Conservation (phyloP, 1,139 yeast species). For the Yamadazyma jaroonii region DNA sequence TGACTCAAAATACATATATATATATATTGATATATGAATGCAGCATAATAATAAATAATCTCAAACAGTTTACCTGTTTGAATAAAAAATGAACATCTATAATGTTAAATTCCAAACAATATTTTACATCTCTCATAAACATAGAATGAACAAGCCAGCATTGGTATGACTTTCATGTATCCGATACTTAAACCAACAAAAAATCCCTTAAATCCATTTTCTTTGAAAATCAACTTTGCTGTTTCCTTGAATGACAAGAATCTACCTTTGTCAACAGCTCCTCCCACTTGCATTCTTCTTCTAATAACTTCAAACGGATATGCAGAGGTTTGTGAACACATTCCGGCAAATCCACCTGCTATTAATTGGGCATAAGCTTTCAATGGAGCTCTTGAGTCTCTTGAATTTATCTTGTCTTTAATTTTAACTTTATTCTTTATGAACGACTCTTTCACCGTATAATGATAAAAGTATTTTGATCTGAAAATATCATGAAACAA, state of each 20-base stretch:
- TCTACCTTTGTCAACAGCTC: slow-evolving; percentile 64
- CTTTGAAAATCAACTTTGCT: slow-evolving; percentile 57
- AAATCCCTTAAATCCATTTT: slow-evolving; percentile 80
- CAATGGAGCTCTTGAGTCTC: slow-evolving; percentile 63
- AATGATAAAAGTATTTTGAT: slow-evolving; percentile 47
- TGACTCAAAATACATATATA: background rate
- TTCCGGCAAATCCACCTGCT: slow-evolving; percentile 95
- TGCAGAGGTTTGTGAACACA: slow-evolving; percentile 93
- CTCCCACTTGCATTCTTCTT: slow-evolving; percentile 95
- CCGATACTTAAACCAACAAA: slow-evolving; percentile 95
- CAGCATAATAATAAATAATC: slow-evolving; percentile 5
- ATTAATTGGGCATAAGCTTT: slow-evolving; percentile 87
- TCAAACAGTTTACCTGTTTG: background rate
- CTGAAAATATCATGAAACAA: slow-evolving; percentile 82
- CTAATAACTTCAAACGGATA: slow-evolving; percentile 96
- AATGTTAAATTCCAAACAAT: slow-evolving; percentile 53
- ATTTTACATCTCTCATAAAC: slow-evolving; percentile 87
- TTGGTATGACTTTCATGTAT: slow-evolving; percentile 89
- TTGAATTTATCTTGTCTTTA: slow-evolving; percentile 30
- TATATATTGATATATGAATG: slow-evolving; percentile 1
- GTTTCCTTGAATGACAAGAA: slow-evolving; percentile 54
- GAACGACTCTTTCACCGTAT: slow-evolving; percentile 45
- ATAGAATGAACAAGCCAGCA: slow-evolving; percentile 95
- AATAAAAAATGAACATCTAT: background rate
- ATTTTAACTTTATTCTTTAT: slow-evolving; percentile 15